A percentile compares a stretch with the other conserved stretches of the same genome.
These are phyloP conservation scores for Adansonia digitata DNA, from an alignment of 345 rosid species.

Conservation along the genomic window DNA sequence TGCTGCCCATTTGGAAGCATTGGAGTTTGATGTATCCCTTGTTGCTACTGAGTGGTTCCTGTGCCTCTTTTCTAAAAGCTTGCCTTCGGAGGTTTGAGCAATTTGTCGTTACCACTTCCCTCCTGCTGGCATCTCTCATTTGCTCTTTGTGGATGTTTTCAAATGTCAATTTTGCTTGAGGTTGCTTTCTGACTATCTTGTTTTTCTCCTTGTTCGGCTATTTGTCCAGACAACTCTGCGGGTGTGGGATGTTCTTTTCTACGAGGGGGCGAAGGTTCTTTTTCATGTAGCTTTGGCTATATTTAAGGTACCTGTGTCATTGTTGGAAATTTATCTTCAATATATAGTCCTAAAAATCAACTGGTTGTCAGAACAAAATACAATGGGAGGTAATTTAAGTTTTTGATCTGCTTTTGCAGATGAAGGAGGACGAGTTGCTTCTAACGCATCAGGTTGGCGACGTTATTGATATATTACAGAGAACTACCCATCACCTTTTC, in stretches of 20 bases:
- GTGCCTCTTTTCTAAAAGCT: slow-evolving; percentile 96
- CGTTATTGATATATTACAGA: slow-evolving; percentile 76
- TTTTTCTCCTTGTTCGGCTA: neutral
- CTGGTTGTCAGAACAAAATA: neutral
- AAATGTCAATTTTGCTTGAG: neutral
- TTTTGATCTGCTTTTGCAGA: slow-evolving; percentile 40
- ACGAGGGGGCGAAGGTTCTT: slow-evolving; percentile 94
- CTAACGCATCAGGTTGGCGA: slow-evolving; percentile 91
- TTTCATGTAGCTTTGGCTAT: slow-evolving; percentile 97
- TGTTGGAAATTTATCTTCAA: neutral
- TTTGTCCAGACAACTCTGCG: slow-evolving; percentile 81
- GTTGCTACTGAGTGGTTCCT: slow-evolving; percentile 99
- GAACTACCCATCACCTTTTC: slow-evolving; percentile 84
- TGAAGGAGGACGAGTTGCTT: slow-evolving; percentile 91
- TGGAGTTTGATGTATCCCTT: slow-evolving; percentile 96
- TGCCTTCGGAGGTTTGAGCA: slow-evolving; percentile 92
- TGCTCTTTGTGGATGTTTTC: neutral
- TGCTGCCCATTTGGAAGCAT: slow-evolving; percentile 79
- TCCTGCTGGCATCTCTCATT: neutral
- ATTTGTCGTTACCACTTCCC: neutral
- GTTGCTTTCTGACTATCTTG: neutral
- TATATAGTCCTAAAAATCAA: too few species aligned
- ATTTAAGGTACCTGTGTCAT: slow-evolving; percentile 58
- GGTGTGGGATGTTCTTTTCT: slow-evolving; percentile 98
- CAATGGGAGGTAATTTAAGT: neutral